Base-by-base conservation (phyloP, 768 basidiomycete species). In the Chlorophyllum brunneum region DNA sequence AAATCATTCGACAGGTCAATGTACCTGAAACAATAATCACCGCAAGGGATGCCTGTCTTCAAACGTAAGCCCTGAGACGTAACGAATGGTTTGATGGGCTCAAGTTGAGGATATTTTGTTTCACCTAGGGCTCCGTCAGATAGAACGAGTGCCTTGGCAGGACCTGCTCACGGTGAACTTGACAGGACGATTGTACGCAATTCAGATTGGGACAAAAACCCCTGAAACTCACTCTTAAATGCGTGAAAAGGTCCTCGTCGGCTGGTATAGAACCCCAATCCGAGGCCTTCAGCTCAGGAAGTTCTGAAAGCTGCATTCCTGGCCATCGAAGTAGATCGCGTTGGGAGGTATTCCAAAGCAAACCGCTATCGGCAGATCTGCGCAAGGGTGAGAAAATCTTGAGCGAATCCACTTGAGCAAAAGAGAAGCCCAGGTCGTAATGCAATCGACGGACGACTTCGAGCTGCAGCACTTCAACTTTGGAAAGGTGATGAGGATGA, bases 401-500 rank as follows among this genome's bases (percentile, higher is more conserved):
- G 8, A 69, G 50, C 4, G 49, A 46, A 54, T 78, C 72, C 13
- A 82, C 71, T 10, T 74, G 67, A 2, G 43, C 42, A 3, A 65
- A 56, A 0, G 65, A 61, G 1, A 81, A 48, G 0, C 55, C 37
- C n/a, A 71, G 54, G 1, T 51, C 41, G 5, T 57, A 42, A 27
- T 68, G 56, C 0, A 84, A 65, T 5, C 74, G 66, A 16, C 70
- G 66, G 7, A 70, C 63, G 5, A 73, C 65, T 61, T 82, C 77
- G 4, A 77, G 59, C 45, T 73, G 69, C 13, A 83, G 74, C 16
- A 78, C 62, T 56, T 80, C 78, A 56, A 63, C 82, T 82, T 30
- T 1, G 38, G 43, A 20, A 13, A 45, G 15, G 36, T 22, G 22
- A 26, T 38, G 45, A 18, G 27, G 27, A 34, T 26, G 10, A 48